Evolutionary conservation across 768 basidiomycete genomes (phyloP).

Genomic region (Paxillus involutus): DNA sequence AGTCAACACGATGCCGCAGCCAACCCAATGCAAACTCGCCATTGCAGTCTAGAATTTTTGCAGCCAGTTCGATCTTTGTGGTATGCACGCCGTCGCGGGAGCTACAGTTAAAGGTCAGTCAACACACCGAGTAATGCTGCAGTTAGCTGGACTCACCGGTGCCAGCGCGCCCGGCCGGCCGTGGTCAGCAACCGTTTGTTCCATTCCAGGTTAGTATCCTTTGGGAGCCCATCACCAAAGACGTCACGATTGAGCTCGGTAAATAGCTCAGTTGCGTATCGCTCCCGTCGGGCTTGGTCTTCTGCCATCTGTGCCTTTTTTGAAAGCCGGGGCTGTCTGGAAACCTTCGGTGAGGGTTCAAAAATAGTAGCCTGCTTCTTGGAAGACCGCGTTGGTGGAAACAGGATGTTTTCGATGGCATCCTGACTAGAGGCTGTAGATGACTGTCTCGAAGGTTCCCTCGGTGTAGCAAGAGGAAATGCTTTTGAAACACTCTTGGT

Average conservation of each 20-base stretch:
- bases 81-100: constrained; percentile 57
- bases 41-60: constrained; percentile 76
- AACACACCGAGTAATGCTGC: not conserved
- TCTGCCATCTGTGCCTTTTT: constrained; percentile 45
- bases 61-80: constrained; percentile 74
- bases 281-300: constrained; percentile 44
- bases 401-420: constrained; percentile 2
- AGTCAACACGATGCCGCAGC: not conserved
- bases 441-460: not conserved
- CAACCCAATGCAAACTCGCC: constrained; percentile 41
- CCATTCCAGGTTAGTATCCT: constrained; percentile 60
- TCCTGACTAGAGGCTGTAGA: constrained; percentile 6
- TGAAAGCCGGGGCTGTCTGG: constrained; percentile 24
- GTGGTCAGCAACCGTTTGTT: constrained; percentile 65
- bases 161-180: constrained; percentile 69
- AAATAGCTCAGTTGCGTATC: constrained; percentile 62
- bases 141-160: constrained; percentile 39
- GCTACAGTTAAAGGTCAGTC: constrained; percentile 30
- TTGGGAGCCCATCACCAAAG: constrained; percentile 56
- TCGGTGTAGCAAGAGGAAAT: not conserved
- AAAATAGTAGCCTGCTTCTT: constrained; percentile 5
- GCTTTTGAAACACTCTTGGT: not conserved
- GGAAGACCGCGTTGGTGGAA: constrained; percentile 9
- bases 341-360: constrained; percentile 2
- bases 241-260: constrained; percentile 55